A percentile compares a stretch with the other conserved stretches of the same genome.
phyloP scores from a whole-genome alignment of 2,329 filamentous ascomycete species.

The Iodosphaeria phyllophila region DNA sequence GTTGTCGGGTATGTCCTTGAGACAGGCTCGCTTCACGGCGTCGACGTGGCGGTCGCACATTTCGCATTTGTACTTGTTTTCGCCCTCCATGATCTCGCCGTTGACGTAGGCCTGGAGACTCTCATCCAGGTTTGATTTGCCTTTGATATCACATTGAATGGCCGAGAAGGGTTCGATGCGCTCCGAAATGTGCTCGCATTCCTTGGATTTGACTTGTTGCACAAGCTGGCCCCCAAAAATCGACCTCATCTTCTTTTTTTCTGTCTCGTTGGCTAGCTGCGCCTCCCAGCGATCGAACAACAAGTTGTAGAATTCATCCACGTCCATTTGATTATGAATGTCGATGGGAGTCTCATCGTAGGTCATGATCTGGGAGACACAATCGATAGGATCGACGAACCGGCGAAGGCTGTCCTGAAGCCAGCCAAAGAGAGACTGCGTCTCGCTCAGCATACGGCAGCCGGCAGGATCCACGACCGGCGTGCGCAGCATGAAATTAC shows the following conservation, averaged over 20 bases:
- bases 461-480: constrained; percentile 32
- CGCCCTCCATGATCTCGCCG: constrained; percentile 90
- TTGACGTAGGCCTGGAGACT: constrained; percentile 91
- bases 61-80: constrained; percentile 97
- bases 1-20: constrained; percentile 86
- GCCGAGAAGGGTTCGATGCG: constrained; percentile 80
- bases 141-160: constrained; percentile 91
- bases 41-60: constrained; percentile 78
- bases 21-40: constrained; percentile 78
- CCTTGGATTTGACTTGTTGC: constrained; percentile 87
- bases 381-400: constrained; percentile 51
- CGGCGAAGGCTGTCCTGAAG: constrained; percentile 72
- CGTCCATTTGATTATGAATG: constrained; percentile 85
- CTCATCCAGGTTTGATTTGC: constrained; percentile 65
- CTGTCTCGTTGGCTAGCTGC: constrained; percentile 49
- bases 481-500: constrained; percentile 61
- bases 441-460: constrained; percentile 55
- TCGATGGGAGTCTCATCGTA: constrained; percentile 74
- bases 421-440: constrained; percentile 63
- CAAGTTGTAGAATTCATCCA: constrained; percentile 92
- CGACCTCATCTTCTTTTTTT: constrained; percentile 54
- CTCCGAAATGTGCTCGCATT: constrained; percentile 87
- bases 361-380: constrained; percentile 61
- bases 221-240: constrained; percentile 88
- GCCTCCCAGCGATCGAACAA: constrained; percentile 83